A percentile compares a stretch with the other conserved stretches of the same genome.
phyloP scores from a whole-genome alignment of 352 stramenopile genomes.

The Bremia lactucae region DNA sequence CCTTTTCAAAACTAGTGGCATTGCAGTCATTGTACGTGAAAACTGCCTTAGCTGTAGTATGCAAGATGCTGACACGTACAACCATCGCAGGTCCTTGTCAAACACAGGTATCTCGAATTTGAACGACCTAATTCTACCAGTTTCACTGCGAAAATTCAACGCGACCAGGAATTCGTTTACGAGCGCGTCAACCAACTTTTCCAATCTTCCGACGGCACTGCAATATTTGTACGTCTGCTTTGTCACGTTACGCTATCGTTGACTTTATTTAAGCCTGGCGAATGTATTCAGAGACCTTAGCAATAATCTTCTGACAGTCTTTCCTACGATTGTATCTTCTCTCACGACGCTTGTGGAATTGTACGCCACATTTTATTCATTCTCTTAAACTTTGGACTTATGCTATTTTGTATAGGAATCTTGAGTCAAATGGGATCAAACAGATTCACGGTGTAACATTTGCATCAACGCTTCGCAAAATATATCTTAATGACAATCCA shows the following conservation, averaged over 20 bases:
- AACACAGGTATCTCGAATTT: slow-evolving; percentile 38
- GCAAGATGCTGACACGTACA: slow-evolving; percentile 1
- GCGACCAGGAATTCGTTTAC: slow-evolving; percentile 43
- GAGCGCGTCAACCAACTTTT: slow-evolving; percentile 36
- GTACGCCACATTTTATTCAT: slow-evolving; percentile 14
- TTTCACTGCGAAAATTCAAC: slow-evolving; percentile 37
- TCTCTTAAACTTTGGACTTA: not conserved
- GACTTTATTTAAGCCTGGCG: not conserved
- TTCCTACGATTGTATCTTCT: slow-evolving; percentile 32
- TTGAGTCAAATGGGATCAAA: slow-evolving; percentile 45
- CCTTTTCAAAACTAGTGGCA: slow-evolving; percentile 32
- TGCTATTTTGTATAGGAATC: slow-evolving; percentile 27
- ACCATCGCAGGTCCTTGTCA: slow-evolving; percentile 25
- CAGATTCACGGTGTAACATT: slow-evolving; percentile 36
- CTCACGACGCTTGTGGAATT: slow-evolving; percentile 40
- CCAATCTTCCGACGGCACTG: slow-evolving; percentile 29
- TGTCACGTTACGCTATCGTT: not conserved
- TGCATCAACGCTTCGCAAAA: slow-evolving; percentile 33
- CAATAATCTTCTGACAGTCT: slow-evolving; percentile 36
- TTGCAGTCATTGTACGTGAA: slow-evolving; percentile 48
- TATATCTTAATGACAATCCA: slow-evolving; percentile 34
- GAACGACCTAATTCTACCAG: slow-evolving; percentile 27
- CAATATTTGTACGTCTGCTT: slow-evolving; percentile 36
- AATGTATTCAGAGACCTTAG: slow-evolving; percentile 36
- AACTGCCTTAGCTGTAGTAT: not conserved